phyloP scores from a whole-genome alignment of 331 rosid species.

The Malus hybrid region DNA sequence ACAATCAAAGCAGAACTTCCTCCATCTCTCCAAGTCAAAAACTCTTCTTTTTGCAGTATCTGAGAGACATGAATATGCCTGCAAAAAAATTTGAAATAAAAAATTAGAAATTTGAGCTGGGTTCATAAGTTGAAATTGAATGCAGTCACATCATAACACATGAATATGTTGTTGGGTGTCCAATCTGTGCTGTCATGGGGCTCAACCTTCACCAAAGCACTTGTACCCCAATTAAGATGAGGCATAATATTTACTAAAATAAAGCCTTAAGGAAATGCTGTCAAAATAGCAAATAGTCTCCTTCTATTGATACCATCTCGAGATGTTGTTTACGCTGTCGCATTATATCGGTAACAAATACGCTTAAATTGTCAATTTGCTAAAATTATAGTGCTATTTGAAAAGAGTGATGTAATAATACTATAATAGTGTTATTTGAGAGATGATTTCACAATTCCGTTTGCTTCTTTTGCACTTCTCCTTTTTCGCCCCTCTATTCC shows the following conservation, averaged over 20 bases:
- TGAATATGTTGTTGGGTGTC: not conserved
- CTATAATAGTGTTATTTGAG: not conserved
- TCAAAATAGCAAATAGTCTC: not conserved
- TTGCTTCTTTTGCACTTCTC: not conserved
- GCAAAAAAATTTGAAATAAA: not conserved
- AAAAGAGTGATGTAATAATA: too few species aligned
- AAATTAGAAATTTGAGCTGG: not conserved
- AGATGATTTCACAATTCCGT: not conserved
- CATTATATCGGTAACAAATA: too few species aligned
- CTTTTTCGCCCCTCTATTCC: not conserved
- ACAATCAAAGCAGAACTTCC: slow-evolving; percentile 66
- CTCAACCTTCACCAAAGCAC: not conserved
- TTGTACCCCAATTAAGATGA: not conserved
- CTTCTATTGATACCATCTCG: not conserved
- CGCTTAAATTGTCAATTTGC: too few species aligned
- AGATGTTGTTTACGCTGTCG: too few species aligned
- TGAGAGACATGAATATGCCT: slow-evolving; percentile 75
- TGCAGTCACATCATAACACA: slow-evolving; percentile 7
- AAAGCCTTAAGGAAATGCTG: not conserved
- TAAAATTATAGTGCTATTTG: too few species aligned
- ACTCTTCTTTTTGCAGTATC: slow-evolving; percentile 57
- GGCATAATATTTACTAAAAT: not conserved
- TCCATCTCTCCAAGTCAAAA: slow-evolving; percentile 53
- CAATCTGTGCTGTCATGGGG: not conserved
- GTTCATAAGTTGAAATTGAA: not conserved